A percentile compares a stretch with the other conserved stretches of the same genome.
Conservation (phyloP, 176 grass and related monocot species). For the Dendrocalamus sinicus region DNA sequence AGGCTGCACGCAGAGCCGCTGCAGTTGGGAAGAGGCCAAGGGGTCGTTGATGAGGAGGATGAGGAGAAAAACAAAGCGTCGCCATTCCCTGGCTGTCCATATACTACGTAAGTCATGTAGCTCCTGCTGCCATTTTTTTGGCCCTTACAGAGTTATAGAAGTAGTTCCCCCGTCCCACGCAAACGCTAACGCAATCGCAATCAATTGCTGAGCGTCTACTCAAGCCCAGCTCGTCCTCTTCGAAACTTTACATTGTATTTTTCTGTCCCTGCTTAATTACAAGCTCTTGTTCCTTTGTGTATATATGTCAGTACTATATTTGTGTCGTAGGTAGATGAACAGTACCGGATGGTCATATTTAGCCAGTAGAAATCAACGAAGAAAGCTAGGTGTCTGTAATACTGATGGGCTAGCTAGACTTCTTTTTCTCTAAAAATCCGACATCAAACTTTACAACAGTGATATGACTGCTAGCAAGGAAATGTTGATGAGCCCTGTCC, state of each 20-base stretch:
- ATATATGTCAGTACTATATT: not conserved
- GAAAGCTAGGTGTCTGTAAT: not conserved
- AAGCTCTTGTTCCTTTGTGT: conserved; percentile 9
- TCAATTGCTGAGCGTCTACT: conserved; percentile 5
- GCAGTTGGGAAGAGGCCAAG: conserved; percentile 18
- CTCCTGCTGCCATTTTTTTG: not conserved
- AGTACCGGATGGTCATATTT: not conserved
- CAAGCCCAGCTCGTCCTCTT: conserved; percentile 22
- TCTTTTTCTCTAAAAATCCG: not conserved
- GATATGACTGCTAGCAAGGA: conserved; percentile 31
- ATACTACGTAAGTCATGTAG: not conserved
- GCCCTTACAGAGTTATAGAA: not conserved
- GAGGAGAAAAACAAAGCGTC: conserved; percentile 20
- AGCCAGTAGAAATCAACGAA: not conserved
- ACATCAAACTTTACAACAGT: conserved; percentile 27
- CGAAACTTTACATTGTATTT: not conserved
- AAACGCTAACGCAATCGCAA: not conserved
- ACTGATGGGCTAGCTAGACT: not conserved
- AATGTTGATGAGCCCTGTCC: not conserved
- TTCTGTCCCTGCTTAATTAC: not conserved
- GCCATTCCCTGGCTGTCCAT: conserved; percentile 1
- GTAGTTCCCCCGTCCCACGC: conserved; percentile 44
- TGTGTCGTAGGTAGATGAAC: not conserved
- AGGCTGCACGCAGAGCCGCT: not conserved
- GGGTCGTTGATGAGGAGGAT: conserved; percentile 18